Percentiles rank a stretch among this genome's conserved stretches.
Evolutionary conservation across 345 rosid genomes (phyloP).

Genomic region (Eucalyptus victrix): DNA sequence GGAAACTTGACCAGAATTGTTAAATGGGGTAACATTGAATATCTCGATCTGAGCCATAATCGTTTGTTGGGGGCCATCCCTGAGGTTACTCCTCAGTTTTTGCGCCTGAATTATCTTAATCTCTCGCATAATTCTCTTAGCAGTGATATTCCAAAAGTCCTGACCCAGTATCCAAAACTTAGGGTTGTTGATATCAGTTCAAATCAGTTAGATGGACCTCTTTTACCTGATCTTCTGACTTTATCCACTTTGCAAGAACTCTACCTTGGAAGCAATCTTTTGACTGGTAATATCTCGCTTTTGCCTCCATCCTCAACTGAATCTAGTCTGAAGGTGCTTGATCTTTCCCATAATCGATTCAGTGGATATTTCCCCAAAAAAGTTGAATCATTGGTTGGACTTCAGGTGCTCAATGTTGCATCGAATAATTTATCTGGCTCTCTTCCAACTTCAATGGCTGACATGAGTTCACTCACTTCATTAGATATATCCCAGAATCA

Average conservation of each 20-base stretch:
- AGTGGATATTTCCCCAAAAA: constrained; percentile 63
- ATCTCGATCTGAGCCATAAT: constrained; percentile 87
- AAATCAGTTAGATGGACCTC: constrained; percentile 57
- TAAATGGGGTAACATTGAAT: constrained; percentile 78
- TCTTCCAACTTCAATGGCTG: constrained; percentile 68
- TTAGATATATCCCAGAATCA: constrained; percentile 75
- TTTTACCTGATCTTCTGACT: constrained; percentile 46
- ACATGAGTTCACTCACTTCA: constrained; percentile 43
- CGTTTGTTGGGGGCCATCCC: constrained; percentile 66
- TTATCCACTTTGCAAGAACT: constrained; percentile 68
- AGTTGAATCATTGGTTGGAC: constrained; percentile 50
- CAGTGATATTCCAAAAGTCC: constrained; percentile 50
- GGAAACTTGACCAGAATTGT: constrained; percentile 67
- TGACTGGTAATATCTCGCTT: constrained; percentile 47
- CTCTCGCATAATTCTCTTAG: constrained; percentile 70
- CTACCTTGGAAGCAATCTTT: constrained; percentile 52
- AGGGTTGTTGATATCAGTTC: constrained; percentile 78
- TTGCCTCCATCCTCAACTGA: constrained; percentile 25
- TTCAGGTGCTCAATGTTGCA: constrained; percentile 66
- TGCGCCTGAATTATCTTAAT: constrained; percentile 85
- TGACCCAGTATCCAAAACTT: constrained; percentile 69
- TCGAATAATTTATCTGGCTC: constrained; percentile 82
- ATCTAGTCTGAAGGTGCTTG: constrained; percentile 52
- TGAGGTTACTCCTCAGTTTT: constrained; percentile 60
- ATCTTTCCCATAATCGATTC: constrained; percentile 72